Evolutionary conservation across 1,284 basidiomycete species (phyloP).

Genomic region (Fomitopsis pinicola): DNA sequence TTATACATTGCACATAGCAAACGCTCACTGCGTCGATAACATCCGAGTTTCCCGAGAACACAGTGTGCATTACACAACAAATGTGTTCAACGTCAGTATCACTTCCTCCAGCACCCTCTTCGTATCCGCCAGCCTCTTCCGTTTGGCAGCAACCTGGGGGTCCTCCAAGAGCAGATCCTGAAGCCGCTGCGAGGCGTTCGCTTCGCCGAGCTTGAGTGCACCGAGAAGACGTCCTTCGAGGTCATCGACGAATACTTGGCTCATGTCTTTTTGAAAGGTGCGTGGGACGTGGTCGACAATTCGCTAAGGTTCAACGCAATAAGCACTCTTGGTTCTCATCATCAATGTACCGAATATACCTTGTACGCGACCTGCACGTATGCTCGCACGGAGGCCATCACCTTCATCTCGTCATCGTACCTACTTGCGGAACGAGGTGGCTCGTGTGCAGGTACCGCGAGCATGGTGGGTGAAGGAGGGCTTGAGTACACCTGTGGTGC

Average conservation of each 20-base stretch:
- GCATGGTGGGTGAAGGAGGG: not conserved
- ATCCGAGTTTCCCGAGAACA: too few species aligned
- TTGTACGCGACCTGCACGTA: slow-evolving; percentile 27
- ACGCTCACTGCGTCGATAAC: too few species aligned
- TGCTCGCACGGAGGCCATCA: slow-evolving; percentile 25
- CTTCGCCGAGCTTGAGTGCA: not conserved
- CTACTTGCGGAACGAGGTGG: not conserved
- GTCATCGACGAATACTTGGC: not conserved
- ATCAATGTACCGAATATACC: slow-evolving; percentile 5
- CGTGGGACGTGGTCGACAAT: not conserved
- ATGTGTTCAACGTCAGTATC: not conserved
- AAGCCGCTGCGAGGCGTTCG: not conserved
- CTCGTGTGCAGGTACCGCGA: not conserved
- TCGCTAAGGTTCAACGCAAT: slow-evolving; percentile 21
- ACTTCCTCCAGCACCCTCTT: not conserved
- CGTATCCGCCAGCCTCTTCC: not conserved
- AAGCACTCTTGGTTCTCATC: slow-evolving; percentile 25
- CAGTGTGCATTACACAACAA: not conserved
- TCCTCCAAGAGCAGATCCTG: not conserved
- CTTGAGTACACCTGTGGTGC: too few species aligned
- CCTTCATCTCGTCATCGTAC: slow-evolving; percentile 18
- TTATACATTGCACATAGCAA: too few species aligned
- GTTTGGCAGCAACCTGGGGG: not conserved
- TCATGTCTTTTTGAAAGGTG: not conserved
- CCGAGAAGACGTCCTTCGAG: not conserved